Percentiles rank a stretch among this genome's conserved stretches.
These are phyloP conservation scores for Diutina mesorugosa DNA, from an alignment of 1,139 yeast genomes.

Conservation along the genomic window DNA sequence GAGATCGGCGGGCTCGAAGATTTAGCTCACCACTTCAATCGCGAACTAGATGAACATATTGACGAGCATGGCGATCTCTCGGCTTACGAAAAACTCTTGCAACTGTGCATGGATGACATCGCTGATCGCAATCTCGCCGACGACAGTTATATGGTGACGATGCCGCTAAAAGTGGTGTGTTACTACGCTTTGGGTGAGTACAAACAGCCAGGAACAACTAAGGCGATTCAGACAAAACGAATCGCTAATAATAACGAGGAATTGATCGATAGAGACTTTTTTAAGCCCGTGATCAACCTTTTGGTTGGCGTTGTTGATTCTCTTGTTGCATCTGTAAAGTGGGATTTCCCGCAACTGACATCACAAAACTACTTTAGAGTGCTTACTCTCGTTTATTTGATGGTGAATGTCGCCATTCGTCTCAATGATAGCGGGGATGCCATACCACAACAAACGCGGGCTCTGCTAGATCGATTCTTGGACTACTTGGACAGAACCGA, in stretches of 20 bases:
- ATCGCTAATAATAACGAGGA: not conserved
- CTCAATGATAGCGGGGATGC: constrained; percentile 14
- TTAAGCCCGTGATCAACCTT: not conserved
- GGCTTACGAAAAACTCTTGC: not conserved
- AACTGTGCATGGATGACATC: not conserved
- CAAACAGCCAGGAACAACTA: not conserved
- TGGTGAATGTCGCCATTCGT: constrained; percentile 16
- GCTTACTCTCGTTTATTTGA: constrained; percentile 43
- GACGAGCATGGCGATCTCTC: not conserved
- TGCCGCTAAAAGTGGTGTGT: not conserved
- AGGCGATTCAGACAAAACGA: not conserved
- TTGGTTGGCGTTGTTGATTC: not conserved
- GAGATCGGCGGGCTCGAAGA: constrained; percentile 8
- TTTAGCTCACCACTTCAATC: not conserved
- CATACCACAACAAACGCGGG: constrained; percentile 12
- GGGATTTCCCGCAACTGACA: not conserved
- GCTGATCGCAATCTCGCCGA: not conserved
- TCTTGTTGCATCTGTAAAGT: not conserved
- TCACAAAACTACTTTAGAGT: constrained; percentile 16
- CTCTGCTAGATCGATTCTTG: not conserved
- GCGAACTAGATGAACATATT: not conserved
- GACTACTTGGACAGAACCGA: not conserved
- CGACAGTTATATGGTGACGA: not conserved
- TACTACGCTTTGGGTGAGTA: not conserved
- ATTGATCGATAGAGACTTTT: not conserved